These are phyloP conservation scores for Aspergillus fumigatiaffinis DNA, from an alignment of 2,329 filamentous ascomycete genomes.

Conservation along the genomic window DNA sequence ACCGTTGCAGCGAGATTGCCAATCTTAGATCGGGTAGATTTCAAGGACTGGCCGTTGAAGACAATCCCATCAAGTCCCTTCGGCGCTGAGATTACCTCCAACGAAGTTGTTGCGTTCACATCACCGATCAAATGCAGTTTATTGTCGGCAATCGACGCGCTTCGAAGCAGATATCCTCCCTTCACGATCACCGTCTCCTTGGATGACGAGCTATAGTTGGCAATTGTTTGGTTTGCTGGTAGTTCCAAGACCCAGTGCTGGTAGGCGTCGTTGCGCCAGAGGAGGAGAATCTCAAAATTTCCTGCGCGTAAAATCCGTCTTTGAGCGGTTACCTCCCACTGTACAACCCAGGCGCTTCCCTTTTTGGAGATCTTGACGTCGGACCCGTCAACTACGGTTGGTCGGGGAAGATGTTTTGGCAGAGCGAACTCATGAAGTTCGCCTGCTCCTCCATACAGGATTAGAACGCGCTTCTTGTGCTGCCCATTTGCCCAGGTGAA, in stretches of 20 bases:
- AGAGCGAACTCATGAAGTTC: conserved; percentile 42
- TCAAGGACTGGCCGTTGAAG: conserved; percentile 56
- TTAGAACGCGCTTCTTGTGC: conserved; percentile 46
- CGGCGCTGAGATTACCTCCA: conserved; percentile 65
- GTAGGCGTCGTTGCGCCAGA: conserved; percentile 25
- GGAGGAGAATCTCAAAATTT: conserved; percentile 23
- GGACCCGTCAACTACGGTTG: conserved; percentile 5
- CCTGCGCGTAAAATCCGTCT: conserved; percentile 34
- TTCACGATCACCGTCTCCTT: conserved; percentile 34
- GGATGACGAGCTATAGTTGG: conserved; percentile 23
- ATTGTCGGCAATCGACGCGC: conserved; percentile 50
- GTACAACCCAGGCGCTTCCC: conserved; percentile 23
- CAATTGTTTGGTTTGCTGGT: conserved; percentile 26
- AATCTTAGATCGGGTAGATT: conserved; percentile 29
- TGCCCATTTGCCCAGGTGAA: conserved; percentile 56
- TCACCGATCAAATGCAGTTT: conserved; percentile 64
- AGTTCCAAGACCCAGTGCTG: conserved; percentile 37
- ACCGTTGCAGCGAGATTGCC: conserved; percentile 52
- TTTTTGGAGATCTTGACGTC: conserved; percentile 31
- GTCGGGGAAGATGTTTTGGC: conserved; percentile 7
- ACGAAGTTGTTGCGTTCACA: conserved; percentile 62
- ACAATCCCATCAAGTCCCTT: conserved; percentile 47
- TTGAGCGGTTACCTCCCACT: conserved; percentile 24
- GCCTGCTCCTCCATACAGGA: conserved; percentile 37
- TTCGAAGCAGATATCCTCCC: conserved; percentile 42